Evolutionary conservation across 75 land plant genomes (phyloP), one percentile per base, ranked within the genome.

Genomic region (Cunninghamia lanceolata): DNA sequence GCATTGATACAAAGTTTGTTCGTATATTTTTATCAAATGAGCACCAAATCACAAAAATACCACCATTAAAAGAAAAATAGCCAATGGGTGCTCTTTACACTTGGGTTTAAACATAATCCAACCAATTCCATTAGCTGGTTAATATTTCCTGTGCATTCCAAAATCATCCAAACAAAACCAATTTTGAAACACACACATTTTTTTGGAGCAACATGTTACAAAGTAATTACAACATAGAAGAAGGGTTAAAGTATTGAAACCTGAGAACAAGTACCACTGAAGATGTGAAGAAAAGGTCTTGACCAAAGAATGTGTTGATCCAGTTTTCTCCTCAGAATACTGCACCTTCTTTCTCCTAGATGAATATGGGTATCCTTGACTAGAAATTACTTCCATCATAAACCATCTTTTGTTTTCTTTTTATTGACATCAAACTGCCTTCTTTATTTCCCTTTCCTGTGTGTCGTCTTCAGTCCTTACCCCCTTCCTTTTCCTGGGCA

Each of bases 231-330:
- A 66, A 66, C 25, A 66, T 66, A 66, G 25, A 21, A 28, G 70
- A 50, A 66, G 7, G 0, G 74, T 30, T 1, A 28, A 9, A 11
- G 13, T 9, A 25, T 71, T 13, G 13, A 71, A 19, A 95, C 97
- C 95, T 94, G 95, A 42, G 90, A 14, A 89, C 90, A 89, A 42
- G 93, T 89, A 13, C 89, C 85, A 28, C 93, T 93, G 56, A 90
- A 94, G 78, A 95, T 91, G 59, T 86, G 90, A 80, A 94, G 87
- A 56, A 88, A 77, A 75, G 95, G 95, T 50, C 94, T 47, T 36
- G 87, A 90, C 95, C 97, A 95, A 0, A 92, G 95, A 73, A 95
- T 89, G 10, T 90, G 21, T 9, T 86, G 82, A 87, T 95, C n/a
- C n/a, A n/a, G n/a, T n/a, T n/a, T n/a, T n/a, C n/a, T n/a, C n/a